These are phyloP conservation scores for Candida insectorum DNA, from an alignment of 805 yeast species.

Conservation along the genomic window DNA sequence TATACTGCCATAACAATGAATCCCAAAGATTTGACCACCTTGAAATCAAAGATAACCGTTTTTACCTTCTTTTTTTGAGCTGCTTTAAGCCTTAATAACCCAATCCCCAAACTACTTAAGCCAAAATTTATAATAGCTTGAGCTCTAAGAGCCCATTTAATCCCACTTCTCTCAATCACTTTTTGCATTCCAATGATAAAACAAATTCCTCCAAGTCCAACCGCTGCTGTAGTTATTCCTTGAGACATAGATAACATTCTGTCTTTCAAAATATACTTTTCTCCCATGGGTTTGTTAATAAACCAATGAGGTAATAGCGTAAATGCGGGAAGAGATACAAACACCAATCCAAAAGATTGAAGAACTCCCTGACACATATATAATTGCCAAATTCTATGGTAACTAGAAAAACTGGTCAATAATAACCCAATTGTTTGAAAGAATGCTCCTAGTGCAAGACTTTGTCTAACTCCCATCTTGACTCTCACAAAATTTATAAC, in stretches of 20 bases:
- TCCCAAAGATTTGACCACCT: conserved; percentile 37
- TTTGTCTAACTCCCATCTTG: conserved; percentile 35
- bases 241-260: conserved; percentile 55
- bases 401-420: conserved; percentile 52
- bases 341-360: conserved; percentile 55
- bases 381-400: conserved; percentile 64
- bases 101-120: conserved; percentile 19
- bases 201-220: conserved; percentile 52
- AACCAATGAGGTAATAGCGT: conserved; percentile 71
- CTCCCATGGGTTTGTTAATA: conserved; percentile 50
- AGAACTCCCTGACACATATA: conserved; percentile 67
- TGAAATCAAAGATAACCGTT: conserved; percentile 37
- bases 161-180: conserved; percentile 33
- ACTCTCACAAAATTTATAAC: conserved; percentile 46
- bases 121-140: conserved; percentile 40
- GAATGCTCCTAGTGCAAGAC: conserved; percentile 45
- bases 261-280: too few relatives aligned
- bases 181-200: conserved; percentile 49
- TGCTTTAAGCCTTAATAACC: conserved; percentile 15
- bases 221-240: conserved; percentile 48
- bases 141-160: conserved; percentile 49
- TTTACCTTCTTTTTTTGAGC: conserved; percentile 20
- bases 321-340: conserved; percentile 56
- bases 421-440: conserved; percentile 53
- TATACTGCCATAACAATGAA: conserved; percentile 32